Evolutionary conservation across 805 yeast species (phyloP).

Genomic region (Candida boidinii): DNA sequence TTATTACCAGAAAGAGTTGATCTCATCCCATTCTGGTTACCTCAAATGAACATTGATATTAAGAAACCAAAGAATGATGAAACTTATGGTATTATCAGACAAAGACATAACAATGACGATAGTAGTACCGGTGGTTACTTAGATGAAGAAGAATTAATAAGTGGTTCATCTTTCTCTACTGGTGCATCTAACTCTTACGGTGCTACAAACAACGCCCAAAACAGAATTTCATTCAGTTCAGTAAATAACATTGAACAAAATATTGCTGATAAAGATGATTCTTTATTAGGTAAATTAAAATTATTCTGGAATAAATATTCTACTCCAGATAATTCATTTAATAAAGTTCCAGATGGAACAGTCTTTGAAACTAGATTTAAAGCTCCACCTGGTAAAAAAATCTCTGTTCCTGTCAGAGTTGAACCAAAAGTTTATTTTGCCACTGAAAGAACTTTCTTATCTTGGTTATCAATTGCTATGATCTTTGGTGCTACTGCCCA

Average conservation of each 20-base stretch:
- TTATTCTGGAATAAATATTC: conserved; percentile 10
- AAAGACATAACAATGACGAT: conserved; percentile 15
- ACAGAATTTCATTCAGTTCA: too few species aligned
- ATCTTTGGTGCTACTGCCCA: conserved; percentile 85
- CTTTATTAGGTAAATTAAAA: conserved; percentile 9
- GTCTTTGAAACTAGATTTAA: conserved; percentile 46
- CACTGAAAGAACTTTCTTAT: conserved; percentile 86
- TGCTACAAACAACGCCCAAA: too few species aligned
- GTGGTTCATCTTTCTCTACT: conserved; percentile 14
- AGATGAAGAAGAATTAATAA: conserved; percentile 64
- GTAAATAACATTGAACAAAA: conserved; percentile 21
- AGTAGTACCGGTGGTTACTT: conserved; percentile 45
- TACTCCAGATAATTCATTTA: conserved; percentile 37
- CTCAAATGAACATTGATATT: conserved; percentile 94
- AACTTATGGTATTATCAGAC: conserved; percentile 55
- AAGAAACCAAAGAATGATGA: conserved; percentile 70
- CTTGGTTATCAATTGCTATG: conserved; percentile 91
- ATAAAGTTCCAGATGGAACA: conserved; percentile 58
- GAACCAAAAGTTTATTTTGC: conserved; percentile 99
- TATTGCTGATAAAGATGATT: conserved; percentile 3
- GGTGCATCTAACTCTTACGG: conserved; percentile 14
- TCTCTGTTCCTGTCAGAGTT: conserved; percentile 89
- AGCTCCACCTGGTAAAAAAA: conserved; percentile 84
- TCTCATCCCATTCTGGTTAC: conserved; percentile 92
- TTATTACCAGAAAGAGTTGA: conserved; percentile 75